Conservation (phyloP, 2,329 filamentous ascomycete species). For the Colletotrichum noveboracense region DNA sequence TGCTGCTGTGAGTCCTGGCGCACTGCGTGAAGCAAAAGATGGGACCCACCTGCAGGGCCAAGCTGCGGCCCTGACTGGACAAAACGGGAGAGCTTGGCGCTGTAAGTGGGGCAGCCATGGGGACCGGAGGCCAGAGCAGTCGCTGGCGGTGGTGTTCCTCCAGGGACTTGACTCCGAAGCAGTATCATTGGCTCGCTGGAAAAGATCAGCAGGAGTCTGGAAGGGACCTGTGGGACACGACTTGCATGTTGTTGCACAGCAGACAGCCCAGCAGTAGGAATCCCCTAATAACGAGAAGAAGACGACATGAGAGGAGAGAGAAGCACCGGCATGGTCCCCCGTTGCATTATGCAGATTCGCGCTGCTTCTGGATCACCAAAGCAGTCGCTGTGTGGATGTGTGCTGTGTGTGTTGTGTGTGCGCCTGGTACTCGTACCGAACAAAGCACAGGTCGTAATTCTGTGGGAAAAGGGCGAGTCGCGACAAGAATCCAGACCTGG, state of each 20-base stretch:
- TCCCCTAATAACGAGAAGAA: neutral
- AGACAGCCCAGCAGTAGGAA: neutral
- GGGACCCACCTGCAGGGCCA: neutral
- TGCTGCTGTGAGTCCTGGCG: neutral
- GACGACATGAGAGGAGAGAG: neutral
- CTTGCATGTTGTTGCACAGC: neutral
- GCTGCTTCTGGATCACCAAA: neutral
- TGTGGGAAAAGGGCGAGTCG: neutral
- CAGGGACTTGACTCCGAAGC: neutral
- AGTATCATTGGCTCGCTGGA: neutral
- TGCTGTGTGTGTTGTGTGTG: neutral
- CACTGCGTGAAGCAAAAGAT: neutral
- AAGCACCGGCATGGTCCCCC: neutral
- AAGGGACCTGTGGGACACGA: neutral
- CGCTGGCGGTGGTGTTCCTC: neutral
- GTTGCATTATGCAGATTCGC: neutral
- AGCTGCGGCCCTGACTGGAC: neutral
- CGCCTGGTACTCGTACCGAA: neutral
- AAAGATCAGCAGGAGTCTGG: neutral
- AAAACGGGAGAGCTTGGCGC: neutral
- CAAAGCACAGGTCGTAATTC: neutral
- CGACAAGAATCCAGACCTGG: slow-evolving; percentile 9
- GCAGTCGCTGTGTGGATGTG: neutral
- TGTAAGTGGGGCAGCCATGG: neutral
- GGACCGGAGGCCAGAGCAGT: neutral